Evolutionary conservation across 257 asterid genomes (phyloP), one percentile per base, ranked within the genome.

Genomic region (Primulina tabacum): DNA sequence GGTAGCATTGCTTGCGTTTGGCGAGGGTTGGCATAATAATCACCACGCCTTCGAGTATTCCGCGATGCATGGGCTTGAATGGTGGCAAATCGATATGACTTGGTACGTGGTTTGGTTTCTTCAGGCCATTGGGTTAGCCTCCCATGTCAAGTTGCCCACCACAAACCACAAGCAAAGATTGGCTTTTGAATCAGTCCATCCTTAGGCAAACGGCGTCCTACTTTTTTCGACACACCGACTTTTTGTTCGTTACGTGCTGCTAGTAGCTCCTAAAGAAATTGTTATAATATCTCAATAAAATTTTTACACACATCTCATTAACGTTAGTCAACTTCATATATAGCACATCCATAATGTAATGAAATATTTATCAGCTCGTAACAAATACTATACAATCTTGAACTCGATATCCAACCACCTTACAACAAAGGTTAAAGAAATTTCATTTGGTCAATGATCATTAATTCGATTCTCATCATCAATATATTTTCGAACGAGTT

Each of bases 11-110:
- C 85, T 90, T 58, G 85, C 97, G 65, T 88, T 90, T 71, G 95
- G 92, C 20, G 96, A 90, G 74, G 97, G 95, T 3, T 90, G 95
- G 97, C 95, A 90, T 65, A 88, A 90, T 68, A 87, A 90, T 65
- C 96, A 90, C 81, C 96, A 88, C 58, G 97, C 97, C 4, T 90
- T 90, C 52, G 94, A 86, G 64, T 85, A 82, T 56, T 90, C 96
- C 4, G 97, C 97, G 2, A 72, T 89, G 34, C 95, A 87, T 60
- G 97, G 96, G 4, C 71, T 90, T 1, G 84, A 90, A 34, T 88
- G 97, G 96, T 90, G 97, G 96, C 90, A 90, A 71, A 28, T 88
- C 50, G 94, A 90, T 77, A 78, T 78, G 83, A 85, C 92, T 71
- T 90, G 96, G 97, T 88, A 75, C 65, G 73, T 82, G 3, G 80